Evolutionary conservation across 2,329 filamentous ascomycete genomes (phyloP).

Genomic region (Allantophomopsis lycopodina): DNA sequence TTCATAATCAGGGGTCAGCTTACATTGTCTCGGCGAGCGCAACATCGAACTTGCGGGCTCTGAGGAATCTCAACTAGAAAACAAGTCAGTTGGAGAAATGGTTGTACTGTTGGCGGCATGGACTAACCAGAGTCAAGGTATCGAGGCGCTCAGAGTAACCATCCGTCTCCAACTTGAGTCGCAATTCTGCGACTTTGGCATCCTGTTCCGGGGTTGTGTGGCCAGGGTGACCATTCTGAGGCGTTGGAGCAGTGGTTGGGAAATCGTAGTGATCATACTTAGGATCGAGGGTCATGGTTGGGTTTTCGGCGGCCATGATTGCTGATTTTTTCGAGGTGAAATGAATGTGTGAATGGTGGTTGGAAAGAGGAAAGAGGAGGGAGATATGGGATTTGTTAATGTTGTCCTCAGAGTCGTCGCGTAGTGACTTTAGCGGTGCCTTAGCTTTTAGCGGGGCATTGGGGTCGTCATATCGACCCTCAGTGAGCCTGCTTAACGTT

Average conservation of each 20-base stretch:
- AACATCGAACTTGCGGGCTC: constrained; percentile 92
- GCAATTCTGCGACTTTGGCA: constrained; percentile 77
- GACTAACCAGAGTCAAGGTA: constrained; percentile 72
- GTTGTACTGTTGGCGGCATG: neutral
- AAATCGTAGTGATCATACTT: constrained; percentile 97
- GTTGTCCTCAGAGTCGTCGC: neutral
- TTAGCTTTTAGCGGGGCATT: too few relatives aligned
- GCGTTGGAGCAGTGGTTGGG: constrained; percentile 61
- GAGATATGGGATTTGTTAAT: neutral
- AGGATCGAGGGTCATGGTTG: constrained; percentile 41
- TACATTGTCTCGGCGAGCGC: constrained; percentile 77
- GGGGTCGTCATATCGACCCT: too few relatives aligned
- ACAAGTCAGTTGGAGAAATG: neutral
- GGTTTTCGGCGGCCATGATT: constrained; percentile 13
- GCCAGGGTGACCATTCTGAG: constrained; percentile 70
- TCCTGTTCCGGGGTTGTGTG: constrained; percentile 78
- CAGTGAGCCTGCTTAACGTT: too few relatives aligned
- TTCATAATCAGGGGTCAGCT: constrained; percentile 17
- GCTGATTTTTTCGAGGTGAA: neutral
- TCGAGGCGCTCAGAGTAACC: constrained; percentile 78
- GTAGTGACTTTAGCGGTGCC: too few relatives aligned
- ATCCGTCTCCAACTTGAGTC: constrained; percentile 69
- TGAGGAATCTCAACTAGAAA: constrained; percentile 67
- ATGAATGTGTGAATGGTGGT: too few relatives aligned
- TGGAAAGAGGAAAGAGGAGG: neutral